Percentiles rank a stretch among this genome's conserved stretches.
Evolutionary conservation across 176 grass and related monocot genomes (phyloP).

Genomic region (Saccharum officinarum): DNA sequence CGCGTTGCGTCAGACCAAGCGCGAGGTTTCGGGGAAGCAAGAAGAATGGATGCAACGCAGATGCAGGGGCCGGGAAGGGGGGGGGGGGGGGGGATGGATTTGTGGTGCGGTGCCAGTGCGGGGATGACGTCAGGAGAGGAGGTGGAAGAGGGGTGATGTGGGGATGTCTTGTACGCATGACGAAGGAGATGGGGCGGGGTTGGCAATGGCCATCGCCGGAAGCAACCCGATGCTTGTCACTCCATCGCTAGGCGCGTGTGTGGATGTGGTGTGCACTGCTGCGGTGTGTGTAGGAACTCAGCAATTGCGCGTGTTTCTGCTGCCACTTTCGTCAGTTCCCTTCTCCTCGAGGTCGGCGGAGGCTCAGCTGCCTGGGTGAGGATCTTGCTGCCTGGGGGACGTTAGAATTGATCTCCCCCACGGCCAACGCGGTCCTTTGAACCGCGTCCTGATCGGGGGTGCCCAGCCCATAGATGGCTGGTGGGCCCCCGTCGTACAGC

Average conservation of each 20-base stretch:
- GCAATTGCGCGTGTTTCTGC: conserved; percentile 32
- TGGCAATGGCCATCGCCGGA: conserved; percentile 59
- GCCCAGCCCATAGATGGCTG: no score
- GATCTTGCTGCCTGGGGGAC: conserved; percentile 8
- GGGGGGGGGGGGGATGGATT: neutral
- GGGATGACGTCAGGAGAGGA: conserved; percentile 32
- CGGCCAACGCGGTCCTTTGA: no score
- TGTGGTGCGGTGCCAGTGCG: conserved; percentile 18
- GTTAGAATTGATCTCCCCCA: no score
- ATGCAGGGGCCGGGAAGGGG: neutral
- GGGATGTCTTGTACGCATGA: conserved; percentile 92
- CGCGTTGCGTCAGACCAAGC: conserved; percentile 20
- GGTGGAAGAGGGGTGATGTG: conserved; percentile 19
- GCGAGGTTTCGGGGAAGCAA: conserved; percentile 30
- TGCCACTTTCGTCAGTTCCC: neutral
- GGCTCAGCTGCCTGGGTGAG: neutral
- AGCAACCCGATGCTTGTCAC: conserved; percentile 81
- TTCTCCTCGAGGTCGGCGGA: neutral
- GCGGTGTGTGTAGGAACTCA: conserved; percentile 27
- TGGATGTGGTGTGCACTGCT: conserved; percentile 34
- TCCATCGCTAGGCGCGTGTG: conserved; percentile 38
- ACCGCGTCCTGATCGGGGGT: no score
- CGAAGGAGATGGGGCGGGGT: conserved; percentile 31
- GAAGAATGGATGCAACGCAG: neutral
- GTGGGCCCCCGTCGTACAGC: no score